Conservation (phyloP, 805 yeast species). For the Nakazawaea ambrosiae region DNA sequence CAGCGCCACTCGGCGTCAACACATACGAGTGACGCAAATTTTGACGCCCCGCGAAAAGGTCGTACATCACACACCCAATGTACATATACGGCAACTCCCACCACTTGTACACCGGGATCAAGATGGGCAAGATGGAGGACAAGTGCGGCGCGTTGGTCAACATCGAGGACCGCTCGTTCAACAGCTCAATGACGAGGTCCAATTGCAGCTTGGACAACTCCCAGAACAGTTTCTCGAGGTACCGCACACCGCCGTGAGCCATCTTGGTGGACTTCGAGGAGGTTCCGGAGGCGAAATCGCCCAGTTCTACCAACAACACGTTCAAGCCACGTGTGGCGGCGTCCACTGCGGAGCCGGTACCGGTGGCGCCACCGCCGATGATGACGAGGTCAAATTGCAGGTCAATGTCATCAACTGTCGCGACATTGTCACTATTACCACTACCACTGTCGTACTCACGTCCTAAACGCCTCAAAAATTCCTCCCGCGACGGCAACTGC, state of each 20-base stretch:
- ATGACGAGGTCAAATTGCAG: constrained; percentile 71
- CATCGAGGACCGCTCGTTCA: constrained; percentile 81
- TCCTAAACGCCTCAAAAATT: constrained; percentile 40
- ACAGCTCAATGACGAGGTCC: constrained; percentile 82
- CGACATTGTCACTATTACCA: constrained; percentile 3
- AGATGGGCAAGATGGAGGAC: constrained; percentile 77
- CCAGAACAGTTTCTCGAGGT: constrained; percentile 90
- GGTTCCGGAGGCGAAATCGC: constrained; percentile 89
- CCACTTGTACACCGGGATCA: constrained; percentile 93
- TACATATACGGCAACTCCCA: constrained; percentile 96
- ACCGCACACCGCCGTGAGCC: constrained; percentile 97
- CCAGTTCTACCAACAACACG: constrained; percentile 79
- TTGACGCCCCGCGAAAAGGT: constrained; percentile 85
- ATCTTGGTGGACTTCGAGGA: constrained; percentile 91
- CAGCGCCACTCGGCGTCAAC: constrained; percentile 57
- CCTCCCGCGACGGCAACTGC: constrained; percentile 51
- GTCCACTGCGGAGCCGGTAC: constrained; percentile 89
- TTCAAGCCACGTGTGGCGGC: constrained; percentile 87
- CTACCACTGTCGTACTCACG: constrained; percentile 13
- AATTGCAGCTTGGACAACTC: constrained; percentile 86
- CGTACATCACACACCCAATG: constrained; percentile 87
- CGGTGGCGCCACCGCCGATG: constrained; percentile 96
- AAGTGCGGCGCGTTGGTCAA: constrained; percentile 89
- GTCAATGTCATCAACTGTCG: constrained; percentile 25
- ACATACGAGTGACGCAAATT: constrained; percentile 75